Conservation (phyloP, 1,284 basidiomycete genomes). For the Ceraceosorus bombacis region DNA sequence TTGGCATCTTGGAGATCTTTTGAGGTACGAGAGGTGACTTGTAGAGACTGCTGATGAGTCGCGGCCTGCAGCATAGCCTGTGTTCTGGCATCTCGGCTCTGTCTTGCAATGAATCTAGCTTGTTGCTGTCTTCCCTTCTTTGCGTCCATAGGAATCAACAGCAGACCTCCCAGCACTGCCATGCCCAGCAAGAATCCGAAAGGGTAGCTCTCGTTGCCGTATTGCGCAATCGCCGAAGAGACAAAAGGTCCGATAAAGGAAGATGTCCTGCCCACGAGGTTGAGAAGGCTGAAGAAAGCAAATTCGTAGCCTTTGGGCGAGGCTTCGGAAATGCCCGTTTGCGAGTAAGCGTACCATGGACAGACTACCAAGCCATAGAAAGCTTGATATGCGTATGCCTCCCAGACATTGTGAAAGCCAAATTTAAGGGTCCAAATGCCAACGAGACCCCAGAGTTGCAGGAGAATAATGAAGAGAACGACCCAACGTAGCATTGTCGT, state of each 20-base stretch:
- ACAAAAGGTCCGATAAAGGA: constrained; percentile 70
- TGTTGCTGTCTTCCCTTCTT: constrained; percentile 58
- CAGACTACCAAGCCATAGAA: constrained; percentile 59
- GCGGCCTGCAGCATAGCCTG: background rate
- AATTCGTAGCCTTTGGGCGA: constrained; percentile 59
- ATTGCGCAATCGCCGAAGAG: constrained; percentile 51
- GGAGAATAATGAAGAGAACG: constrained; percentile 66
- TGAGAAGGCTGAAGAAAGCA: constrained; percentile 69
- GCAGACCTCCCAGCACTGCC: constrained; percentile 59
- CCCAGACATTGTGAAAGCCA: constrained; percentile 50
- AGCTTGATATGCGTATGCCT: constrained; percentile 15
- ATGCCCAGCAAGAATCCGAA: constrained; percentile 74
- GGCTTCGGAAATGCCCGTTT: constrained; percentile 78
- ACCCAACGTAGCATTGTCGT: constrained; percentile 60
- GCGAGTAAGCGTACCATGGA: constrained; percentile 74
- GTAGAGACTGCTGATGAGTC: too few relatives aligned
- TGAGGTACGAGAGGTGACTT: too few relatives aligned
- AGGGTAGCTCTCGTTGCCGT: constrained; percentile 52
- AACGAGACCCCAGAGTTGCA: constrained; percentile 77
- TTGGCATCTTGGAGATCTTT: too few relatives aligned
- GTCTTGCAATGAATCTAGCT: constrained; percentile 20
- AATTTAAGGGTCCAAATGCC: constrained; percentile 70
- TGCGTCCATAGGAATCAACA: constrained; percentile 68
- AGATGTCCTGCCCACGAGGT: constrained; percentile 54
- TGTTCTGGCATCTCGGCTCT: constrained; percentile 1